These are phyloP conservation scores for Camellia oleifera DNA, from an alignment of 179 eudicot species.

Conservation along the genomic window DNA sequence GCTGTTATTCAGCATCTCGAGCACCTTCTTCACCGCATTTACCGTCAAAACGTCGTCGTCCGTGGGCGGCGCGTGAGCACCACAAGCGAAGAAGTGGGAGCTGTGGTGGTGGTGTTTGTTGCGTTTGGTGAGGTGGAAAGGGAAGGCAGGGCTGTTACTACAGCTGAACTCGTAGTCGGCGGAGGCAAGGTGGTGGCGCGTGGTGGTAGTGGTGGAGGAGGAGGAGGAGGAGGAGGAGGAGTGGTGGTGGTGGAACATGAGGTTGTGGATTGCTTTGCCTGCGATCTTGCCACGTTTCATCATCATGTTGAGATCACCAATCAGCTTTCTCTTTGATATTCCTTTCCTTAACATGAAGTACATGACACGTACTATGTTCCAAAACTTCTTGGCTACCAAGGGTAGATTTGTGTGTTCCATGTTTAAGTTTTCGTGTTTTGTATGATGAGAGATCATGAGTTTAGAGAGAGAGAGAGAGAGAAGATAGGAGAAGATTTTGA, in stretches of 20 bases:
- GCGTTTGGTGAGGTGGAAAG: conserved; percentile 24
- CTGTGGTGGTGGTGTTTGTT: conserved; percentile 1
- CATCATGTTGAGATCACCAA: conserved; percentile 24
- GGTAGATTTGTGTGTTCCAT: conserved; percentile 8
- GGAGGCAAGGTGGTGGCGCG: neutral
- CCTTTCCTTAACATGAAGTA: conserved; percentile 12
- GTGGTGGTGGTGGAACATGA: conserved; percentile 35
- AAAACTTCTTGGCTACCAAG: neutral
- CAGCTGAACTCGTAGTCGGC: conserved; percentile 49
- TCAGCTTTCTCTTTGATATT: conserved; percentile 1
- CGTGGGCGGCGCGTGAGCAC: conserved; percentile 10
- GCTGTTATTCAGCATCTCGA: conserved; percentile 36
- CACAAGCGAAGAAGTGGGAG: neutral
- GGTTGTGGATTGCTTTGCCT: conserved; percentile 26
- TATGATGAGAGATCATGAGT: neutral
- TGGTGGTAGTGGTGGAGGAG: neutral
- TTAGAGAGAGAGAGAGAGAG: neutral
- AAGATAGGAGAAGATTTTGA: neutral
- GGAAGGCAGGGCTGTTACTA: conserved; percentile 35
- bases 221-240: neutral
- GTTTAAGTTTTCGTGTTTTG: neutral
- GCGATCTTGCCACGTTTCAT: conserved; percentile 39
- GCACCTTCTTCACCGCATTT: conserved; percentile 19
- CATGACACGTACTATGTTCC: neutral
- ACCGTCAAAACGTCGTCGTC: conserved; percentile 10